Evolutionary conservation across 352 stramenopile species (phyloP).

Genomic region (Phytophthora hibernalis): DNA sequence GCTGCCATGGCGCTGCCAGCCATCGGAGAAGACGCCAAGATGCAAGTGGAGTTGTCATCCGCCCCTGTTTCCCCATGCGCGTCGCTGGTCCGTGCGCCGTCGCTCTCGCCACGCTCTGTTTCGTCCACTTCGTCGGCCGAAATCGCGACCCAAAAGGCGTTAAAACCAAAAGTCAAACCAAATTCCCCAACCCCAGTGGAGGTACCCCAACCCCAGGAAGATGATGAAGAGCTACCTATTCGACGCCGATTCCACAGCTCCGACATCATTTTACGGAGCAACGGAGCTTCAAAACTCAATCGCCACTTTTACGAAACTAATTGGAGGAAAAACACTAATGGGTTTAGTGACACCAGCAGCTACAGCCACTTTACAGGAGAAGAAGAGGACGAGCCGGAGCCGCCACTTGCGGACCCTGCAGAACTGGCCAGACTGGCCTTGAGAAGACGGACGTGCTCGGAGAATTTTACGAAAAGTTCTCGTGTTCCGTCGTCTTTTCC

Average conservation of each 20-base stretch:
- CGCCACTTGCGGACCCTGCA: conserved; percentile 23
- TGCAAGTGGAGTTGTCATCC: conserved; percentile 16
- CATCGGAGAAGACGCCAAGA: conserved; percentile 61
- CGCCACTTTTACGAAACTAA: conserved; percentile 18
- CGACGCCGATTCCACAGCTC: conserved; percentile 69
- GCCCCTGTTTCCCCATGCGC: conserved; percentile 17
- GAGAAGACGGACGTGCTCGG: conserved; percentile 42
- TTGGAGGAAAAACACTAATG: conserved; percentile 18
- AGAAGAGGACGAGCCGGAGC: conserved; percentile 34
- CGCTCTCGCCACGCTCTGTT: conserved; percentile 32
- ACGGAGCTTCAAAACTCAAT: conserved; percentile 20
- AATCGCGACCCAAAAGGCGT: conserved; percentile 6
- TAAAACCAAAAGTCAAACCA: conserved; percentile 11
- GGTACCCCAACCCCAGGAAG: conserved; percentile 1
- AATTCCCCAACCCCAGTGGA: conserved; percentile 10
- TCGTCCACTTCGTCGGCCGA: conserved; percentile 24
- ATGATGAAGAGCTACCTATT: conserved; percentile 32
- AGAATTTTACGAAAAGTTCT: conserved; percentile 49
- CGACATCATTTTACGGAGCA: conserved; percentile 52
- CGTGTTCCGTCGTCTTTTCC: conserved; percentile 31
- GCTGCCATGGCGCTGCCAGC: conserved; percentile 43
- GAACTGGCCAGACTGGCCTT: conserved; percentile 26
- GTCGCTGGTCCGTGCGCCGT: conserved; percentile 17
- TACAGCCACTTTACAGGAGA: conserved; percentile 18
- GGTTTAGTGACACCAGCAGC: conserved; percentile 28